These are phyloP conservation scores for Botrytis paeoniae DNA, from an alignment of 2,329 filamentous ascomycete species.

Conservation along the genomic window DNA sequence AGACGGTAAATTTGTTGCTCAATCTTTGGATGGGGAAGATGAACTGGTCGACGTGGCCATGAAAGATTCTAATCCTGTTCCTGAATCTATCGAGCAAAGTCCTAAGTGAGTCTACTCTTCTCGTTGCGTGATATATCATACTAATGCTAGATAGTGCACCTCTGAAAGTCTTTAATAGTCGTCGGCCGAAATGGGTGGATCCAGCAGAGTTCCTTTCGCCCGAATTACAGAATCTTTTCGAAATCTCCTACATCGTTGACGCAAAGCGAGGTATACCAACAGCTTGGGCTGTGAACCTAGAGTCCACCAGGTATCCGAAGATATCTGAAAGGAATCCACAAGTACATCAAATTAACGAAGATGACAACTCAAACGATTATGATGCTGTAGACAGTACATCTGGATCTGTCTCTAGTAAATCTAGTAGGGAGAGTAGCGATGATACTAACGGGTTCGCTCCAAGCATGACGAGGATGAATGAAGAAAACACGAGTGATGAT, in stretches of 20 bases:
- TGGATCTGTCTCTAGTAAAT: constrained; percentile 39
- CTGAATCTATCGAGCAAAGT: constrained; percentile 17
- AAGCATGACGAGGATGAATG: constrained; percentile 53
- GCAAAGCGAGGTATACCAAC: constrained; percentile 62
- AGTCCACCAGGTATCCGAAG: constrained; percentile 53
- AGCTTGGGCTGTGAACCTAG: constrained; percentile 63
- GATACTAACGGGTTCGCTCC: constrained; percentile 36
- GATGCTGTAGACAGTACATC: constrained; percentile 38
- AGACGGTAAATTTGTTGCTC: constrained; percentile 68
- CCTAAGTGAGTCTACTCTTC: neutral
- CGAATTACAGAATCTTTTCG: constrained; percentile 69
- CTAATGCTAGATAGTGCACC: constrained; percentile 18
- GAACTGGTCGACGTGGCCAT: constrained; percentile 89
- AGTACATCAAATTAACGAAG: constrained; percentile 22
- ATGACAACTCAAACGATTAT: constrained; percentile 22
- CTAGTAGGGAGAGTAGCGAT: constrained; percentile 46
- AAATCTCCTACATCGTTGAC: constrained; percentile 63
- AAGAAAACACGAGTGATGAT: constrained; percentile 55
- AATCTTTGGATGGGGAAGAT: constrained; percentile 84
- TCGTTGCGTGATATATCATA: neutral
- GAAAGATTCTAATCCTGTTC: constrained; percentile 53
- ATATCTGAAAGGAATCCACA: constrained; percentile 46
- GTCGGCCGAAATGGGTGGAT: constrained; percentile 52
- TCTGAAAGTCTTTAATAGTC: constrained; percentile 29
- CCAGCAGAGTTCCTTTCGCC: constrained; percentile 58